These are phyloP conservation scores for Leptomonas seymouri DNA, from an alignment of 208 protist genomes.

Conservation along the genomic window DNA sequence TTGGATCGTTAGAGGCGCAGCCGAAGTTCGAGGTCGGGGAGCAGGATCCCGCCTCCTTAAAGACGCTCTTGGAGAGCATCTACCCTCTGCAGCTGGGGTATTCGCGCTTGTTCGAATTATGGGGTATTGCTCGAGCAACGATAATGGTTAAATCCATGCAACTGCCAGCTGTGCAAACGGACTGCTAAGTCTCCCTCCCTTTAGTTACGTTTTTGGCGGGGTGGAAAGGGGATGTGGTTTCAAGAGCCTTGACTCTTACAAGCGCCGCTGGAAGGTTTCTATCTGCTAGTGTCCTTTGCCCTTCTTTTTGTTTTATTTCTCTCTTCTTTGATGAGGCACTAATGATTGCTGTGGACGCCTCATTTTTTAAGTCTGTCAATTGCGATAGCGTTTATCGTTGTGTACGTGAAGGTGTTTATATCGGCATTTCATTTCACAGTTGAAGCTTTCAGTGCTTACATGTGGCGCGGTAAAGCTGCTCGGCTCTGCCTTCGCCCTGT, in stretches of 20 bases:
- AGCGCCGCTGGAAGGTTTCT: too few relatives aligned
- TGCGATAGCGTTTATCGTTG: too few relatives aligned
- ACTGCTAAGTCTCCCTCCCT: background rate
- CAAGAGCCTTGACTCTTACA: too few relatives aligned
- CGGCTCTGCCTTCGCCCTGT: too few relatives aligned
- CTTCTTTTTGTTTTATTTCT: too few relatives aligned
- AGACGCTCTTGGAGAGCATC: constrained; percentile 55
- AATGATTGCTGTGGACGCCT: too few relatives aligned
- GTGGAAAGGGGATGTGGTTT: too few relatives aligned
- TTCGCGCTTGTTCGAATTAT: constrained; percentile 87
- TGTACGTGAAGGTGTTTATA: too few relatives aligned
- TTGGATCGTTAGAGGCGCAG: constrained; percentile 23
- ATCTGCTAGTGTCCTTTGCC: too few relatives aligned
- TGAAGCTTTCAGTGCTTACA: background rate
- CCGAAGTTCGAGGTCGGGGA: constrained; percentile 31
- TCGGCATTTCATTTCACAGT: too few relatives aligned
- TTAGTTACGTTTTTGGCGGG: background rate
- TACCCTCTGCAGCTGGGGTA: constrained; percentile 53
- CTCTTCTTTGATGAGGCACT: too few relatives aligned
- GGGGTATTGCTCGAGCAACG: constrained; percentile 63
- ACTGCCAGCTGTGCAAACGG: background rate
- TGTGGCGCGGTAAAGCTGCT: background rate
- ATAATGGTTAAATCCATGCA: constrained; percentile 28
- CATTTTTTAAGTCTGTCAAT: too few relatives aligned
- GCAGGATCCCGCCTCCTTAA: constrained; percentile 45